Evolutionary conservation across 768 basidiomycete genomes (phyloP).

Genomic region (Amanita phalloides): DNA sequence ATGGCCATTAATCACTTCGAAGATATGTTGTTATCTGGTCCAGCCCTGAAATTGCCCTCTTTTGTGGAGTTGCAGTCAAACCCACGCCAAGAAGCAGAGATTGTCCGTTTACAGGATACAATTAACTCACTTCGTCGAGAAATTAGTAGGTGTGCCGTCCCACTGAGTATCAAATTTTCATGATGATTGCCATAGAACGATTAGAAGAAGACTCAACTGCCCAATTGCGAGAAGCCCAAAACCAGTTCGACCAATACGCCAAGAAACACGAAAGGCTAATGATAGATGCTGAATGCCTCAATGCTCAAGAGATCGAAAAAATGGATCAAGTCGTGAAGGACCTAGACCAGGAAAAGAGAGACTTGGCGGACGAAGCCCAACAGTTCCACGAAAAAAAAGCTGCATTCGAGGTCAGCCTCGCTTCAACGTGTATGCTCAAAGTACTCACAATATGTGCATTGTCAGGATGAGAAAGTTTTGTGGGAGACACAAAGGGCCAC

Average conservation of each 20-base stretch:
- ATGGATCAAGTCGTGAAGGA: constrained; percentile 41
- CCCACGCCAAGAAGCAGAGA: constrained; percentile 1
- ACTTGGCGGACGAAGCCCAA: constrained; percentile 54
- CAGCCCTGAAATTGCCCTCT: not conserved
- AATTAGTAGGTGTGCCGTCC: not conserved
- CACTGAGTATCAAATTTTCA: not conserved
- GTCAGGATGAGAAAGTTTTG: constrained; percentile 60
- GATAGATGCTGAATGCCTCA: constrained; percentile 10
- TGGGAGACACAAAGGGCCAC: constrained; percentile 56
- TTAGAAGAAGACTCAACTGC: constrained; percentile 1
- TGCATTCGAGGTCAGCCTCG: constrained; percentile 41
- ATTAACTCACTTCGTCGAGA: not conserved
- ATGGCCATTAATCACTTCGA: constrained; percentile 3
- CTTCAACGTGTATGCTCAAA: not conserved
- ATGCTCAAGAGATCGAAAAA: constrained; percentile 39
- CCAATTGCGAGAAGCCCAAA: constrained; percentile 2
- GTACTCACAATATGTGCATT: constrained; percentile 22
- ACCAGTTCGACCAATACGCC: not conserved
- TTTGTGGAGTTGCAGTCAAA: not conserved
- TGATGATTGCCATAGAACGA: not conserved
- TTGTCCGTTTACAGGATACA: not conserved
- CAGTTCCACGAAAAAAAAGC: constrained; percentile 56
- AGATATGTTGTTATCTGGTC: not conserved
- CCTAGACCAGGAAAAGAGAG: constrained; percentile 54
- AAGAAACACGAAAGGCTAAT: constrained; percentile 1